Conservation (phyloP, 2,329 filamentous ascomycete genomes). For the Ophiobolus disseminans region DNA sequence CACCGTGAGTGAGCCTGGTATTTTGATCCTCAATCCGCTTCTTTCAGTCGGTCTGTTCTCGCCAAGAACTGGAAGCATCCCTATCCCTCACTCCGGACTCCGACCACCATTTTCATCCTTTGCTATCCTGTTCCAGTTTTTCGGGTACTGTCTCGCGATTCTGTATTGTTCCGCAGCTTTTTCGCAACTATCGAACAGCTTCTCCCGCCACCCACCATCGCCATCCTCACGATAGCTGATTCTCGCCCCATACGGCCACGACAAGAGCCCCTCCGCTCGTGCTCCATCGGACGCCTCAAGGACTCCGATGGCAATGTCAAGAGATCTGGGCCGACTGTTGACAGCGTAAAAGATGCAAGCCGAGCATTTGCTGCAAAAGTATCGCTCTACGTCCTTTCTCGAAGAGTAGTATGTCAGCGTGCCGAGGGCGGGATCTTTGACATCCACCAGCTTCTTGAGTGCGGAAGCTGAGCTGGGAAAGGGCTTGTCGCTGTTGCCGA, state of each 20-base stretch:
- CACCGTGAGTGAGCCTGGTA: too few relatives aligned
- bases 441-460: slow-evolving; percentile 48
- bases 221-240: slow-evolving; percentile 40
- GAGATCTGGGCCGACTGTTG: slow-evolving; percentile 48
- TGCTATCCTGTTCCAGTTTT: slow-evolving; percentile 39
- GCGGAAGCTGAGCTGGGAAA: slow-evolving; percentile 40
- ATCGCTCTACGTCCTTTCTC: slow-evolving; percentile 55
- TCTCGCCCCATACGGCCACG: slow-evolving; percentile 51
- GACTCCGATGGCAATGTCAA: slow-evolving; percentile 57
- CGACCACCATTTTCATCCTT: slow-evolving; percentile 1
- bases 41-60: too few relatives aligned
- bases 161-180: slow-evolving; percentile 50
- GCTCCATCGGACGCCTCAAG: slow-evolving; percentile 55
- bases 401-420: slow-evolving; percentile 55
- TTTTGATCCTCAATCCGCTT: too few relatives aligned
- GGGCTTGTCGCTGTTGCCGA: slow-evolving; percentile 13
- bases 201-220: slow-evolving; percentile 53
- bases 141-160: slow-evolving; percentile 39
- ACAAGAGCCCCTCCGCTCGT: slow-evolving; percentile 54
- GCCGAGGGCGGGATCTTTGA: slow-evolving; percentile 50
- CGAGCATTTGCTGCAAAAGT: slow-evolving; percentile 59
- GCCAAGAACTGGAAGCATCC: not conserved
- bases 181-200: slow-evolving; percentile 39
- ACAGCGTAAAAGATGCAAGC: slow-evolving; percentile 57
- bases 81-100: not conserved